Conservation (phyloP, 495 filamentous ascomycete genomes). For the Aspergillus cavernicola region DNA sequence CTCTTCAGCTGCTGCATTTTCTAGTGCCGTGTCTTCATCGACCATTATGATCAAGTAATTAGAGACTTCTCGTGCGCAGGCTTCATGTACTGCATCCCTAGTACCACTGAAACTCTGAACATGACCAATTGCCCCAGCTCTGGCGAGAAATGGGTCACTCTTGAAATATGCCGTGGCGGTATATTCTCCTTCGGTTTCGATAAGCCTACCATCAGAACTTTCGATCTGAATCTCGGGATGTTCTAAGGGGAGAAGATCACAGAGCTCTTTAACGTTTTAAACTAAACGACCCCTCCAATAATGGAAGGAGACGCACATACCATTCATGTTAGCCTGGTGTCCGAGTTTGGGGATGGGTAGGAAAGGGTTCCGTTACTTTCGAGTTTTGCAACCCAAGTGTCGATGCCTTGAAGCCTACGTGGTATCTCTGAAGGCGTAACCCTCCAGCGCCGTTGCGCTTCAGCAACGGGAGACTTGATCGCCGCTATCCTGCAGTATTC, state of each 20-base stretch:
- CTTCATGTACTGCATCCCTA: slow-evolving; percentile 10
- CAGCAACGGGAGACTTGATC: slow-evolving; percentile 3
- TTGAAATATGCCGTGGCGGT: slow-evolving; percentile 24
- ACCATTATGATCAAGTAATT: slow-evolving; percentile 28
- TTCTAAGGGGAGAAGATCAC: slow-evolving; percentile 20
- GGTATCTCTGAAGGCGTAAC: slow-evolving; percentile 14
- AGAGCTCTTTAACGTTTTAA: slow-evolving; percentile 20
- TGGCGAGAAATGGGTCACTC: slow-evolving; percentile 28
- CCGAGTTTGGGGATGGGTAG: background rate
- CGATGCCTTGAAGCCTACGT: background rate
- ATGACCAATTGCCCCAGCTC: slow-evolving; percentile 29
- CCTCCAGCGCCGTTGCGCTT: slow-evolving; percentile 16
- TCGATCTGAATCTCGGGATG: slow-evolving; percentile 18
- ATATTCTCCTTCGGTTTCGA: slow-evolving; percentile 14
- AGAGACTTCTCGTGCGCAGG: slow-evolving; percentile 23
- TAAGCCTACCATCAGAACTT: slow-evolving; percentile 8
- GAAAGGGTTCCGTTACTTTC: slow-evolving; percentile 18
- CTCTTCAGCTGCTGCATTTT: slow-evolving; percentile 1
- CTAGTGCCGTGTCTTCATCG: slow-evolving; percentile 24
- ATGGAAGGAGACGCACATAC: background rate
- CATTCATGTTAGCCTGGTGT: background rate
- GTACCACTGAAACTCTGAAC: slow-evolving; percentile 3
- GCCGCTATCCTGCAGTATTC: slow-evolving; percentile 17
- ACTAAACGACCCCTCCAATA: background rate
- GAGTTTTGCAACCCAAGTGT: slow-evolving; percentile 9